Conservation (phyloP, 805 yeast species). For the Starmerella vitae region DNA sequence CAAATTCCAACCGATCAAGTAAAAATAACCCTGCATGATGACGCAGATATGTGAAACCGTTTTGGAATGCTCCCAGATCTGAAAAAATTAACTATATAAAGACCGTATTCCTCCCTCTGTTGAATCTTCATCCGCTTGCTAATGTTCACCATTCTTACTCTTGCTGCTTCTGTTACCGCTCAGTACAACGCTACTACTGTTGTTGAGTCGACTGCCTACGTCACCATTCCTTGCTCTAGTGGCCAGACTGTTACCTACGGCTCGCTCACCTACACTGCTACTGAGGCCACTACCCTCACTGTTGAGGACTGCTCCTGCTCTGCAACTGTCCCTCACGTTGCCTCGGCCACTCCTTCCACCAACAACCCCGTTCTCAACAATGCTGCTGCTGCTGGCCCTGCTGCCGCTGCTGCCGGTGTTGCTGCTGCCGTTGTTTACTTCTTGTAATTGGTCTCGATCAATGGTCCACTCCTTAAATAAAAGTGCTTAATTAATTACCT, state of each 20-base stretch:
- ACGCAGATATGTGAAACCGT: too few species aligned
- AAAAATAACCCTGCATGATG: too few species aligned
- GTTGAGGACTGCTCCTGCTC: conserved; percentile 5
- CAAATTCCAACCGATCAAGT: too few species aligned
- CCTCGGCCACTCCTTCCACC: not conserved
- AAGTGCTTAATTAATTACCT: not conserved
- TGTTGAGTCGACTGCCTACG: conserved; percentile 6
- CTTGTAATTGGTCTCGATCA: not conserved
- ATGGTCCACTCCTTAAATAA: not conserved
- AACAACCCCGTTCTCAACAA: conserved; percentile 1
- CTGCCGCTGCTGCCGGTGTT: not conserved
- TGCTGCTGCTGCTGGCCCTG: conserved; percentile 1
- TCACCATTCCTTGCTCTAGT: conserved; percentile 9
- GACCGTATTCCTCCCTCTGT: not conserved
- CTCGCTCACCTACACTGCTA: conserved; percentile 4
- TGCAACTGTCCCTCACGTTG: conserved; percentile 2
- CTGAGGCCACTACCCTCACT: conserved; percentile 4
- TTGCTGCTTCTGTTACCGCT: conserved; percentile 3
- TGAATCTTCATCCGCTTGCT: too few species aligned
- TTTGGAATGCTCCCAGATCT: too few species aligned
- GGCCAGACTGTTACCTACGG: conserved; percentile 2
- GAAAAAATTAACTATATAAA: too few species aligned
- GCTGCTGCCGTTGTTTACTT: conserved; percentile 11
- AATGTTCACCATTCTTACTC: conserved; percentile 8
- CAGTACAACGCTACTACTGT: conserved; percentile 2